Percentiles rank a stretch among this genome's conserved stretches.
These are phyloP conservation scores for Aspergillus leporis DNA, from an alignment of 495 filamentous ascomycete species.

Conservation along the genomic window DNA sequence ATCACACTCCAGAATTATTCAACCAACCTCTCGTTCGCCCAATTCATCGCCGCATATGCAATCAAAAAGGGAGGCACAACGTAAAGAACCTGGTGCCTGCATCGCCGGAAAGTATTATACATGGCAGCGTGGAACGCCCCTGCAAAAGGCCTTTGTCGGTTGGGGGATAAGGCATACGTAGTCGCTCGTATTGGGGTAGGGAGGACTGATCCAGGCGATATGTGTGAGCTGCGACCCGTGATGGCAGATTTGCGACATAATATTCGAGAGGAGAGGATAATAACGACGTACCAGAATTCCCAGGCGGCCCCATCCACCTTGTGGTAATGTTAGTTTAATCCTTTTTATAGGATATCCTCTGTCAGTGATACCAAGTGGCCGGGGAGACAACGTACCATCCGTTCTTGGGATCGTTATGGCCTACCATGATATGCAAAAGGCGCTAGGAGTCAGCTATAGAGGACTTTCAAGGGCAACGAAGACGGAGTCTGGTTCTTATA, in stretches of 20 bases:
- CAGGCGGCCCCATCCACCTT: background rate
- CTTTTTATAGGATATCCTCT: background rate
- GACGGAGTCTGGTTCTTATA: no score
- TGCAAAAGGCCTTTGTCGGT: background rate
- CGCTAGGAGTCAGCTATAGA: no score
- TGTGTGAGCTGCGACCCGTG: no score
- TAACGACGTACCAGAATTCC: no score
- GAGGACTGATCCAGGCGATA: background rate
- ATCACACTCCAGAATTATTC: no score
- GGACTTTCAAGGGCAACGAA: no score
- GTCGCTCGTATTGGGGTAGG: background rate
- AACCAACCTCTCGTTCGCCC: background rate
- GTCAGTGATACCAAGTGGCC: no score
- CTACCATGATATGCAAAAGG: no score
- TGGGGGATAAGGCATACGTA: background rate
- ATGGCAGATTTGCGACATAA: no score
- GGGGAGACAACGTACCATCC: no score
- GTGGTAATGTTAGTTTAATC: background rate
- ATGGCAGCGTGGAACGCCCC: background rate
- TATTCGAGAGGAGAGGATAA: no score
- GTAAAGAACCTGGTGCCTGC: background rate
- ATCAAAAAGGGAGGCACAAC: background rate
- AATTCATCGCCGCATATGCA: background rate
- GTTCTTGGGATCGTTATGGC: no score
- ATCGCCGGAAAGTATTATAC: background rate